phyloP scores from a whole-genome alignment of 2,329 filamentous ascomycete genomes.

The Triangularia verruculosa region DNA sequence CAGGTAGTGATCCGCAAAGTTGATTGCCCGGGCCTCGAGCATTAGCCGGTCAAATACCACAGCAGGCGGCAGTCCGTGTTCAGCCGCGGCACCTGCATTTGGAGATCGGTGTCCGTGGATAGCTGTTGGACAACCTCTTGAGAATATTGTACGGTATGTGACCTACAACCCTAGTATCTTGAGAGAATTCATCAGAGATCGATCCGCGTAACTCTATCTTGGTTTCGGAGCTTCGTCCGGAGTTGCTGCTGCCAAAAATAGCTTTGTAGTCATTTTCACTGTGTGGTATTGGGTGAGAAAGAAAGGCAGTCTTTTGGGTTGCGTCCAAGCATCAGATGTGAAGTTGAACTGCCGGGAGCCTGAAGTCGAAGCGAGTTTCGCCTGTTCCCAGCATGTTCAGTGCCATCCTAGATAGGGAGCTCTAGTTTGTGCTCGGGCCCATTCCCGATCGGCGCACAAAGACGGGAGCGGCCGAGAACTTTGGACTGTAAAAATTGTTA shows the following conservation, averaged over 20 bases:
- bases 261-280: background rate
- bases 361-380: slow-evolving; percentile 43
- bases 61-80: background rate
- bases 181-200: no score
- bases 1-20: background rate
- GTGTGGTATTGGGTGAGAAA: background rate
- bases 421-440: slow-evolving; percentile 18
- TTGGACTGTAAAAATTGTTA: background rate
- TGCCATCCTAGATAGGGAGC: slow-evolving; percentile 24
- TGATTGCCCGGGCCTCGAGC: background rate
- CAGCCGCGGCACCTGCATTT: background rate
- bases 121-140: background rate
- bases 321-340: background rate
- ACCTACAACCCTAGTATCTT: no score
- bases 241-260: background rate
- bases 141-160: no score
- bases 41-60: background rate
- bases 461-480: slow-evolving; percentile 7
- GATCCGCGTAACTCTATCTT: background rate
- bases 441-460: slow-evolving; percentile 1
- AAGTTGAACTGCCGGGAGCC: slow-evolving; percentile 33
- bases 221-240: background rate
- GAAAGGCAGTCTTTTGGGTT: background rate
- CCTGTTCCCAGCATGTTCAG: slow-evolving; percentile 15
- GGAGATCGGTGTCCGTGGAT: background rate